Evolutionary conservation across 2,329 filamentous ascomycete genomes (phyloP), one percentile per base, ranked within the genome.

Genomic region (Fonsecaea pedrosoi): DNA sequence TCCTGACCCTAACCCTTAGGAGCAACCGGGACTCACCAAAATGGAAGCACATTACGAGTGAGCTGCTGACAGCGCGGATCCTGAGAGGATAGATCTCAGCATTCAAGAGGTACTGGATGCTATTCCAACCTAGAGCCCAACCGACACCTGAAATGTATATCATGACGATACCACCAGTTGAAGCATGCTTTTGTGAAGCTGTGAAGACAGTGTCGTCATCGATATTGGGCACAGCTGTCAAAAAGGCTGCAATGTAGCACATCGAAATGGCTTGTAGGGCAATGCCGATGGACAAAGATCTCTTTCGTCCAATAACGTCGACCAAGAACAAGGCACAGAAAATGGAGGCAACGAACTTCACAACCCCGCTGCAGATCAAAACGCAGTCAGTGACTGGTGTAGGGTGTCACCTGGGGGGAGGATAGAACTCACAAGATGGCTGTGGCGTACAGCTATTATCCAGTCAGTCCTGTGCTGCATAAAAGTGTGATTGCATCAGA

Each of bases 301-400:
- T 77, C 78, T 92, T 93, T 66, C 91, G 88, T 4, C 91, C 91
- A 70, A 94, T 88, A 62, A 90, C 87, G 72, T 94, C 91, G 70
- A 94, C 90, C 8, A 94, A 84, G 84, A 94, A 92, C 60, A 93
- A 83, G 0, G 91, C 90, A 75, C 90, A 94, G 45, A 86, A 71
- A 37, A 93, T 75, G 13, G 89, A 86, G 0, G 89, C 84, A 6
- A 86, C 75, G 62, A 94, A 85, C 75, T 94, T 94, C 72, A 92
- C 83, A 60, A 92, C 85, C 53, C 91, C 91, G 62, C 45, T 50
- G 45, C 18, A 50, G 21, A 9, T 50, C 21, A 94, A 92, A 59
- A 94, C 3, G 87, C 90, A 3, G 21, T 50, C 18, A 50, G 10
- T 50, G 9, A 10, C 18, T 10, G 8, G 45, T 50, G 25, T 50